Base-by-base conservation (phyloP, 1,139 yeast genomes). In the Zygotorulaspora mrakii region DNA sequence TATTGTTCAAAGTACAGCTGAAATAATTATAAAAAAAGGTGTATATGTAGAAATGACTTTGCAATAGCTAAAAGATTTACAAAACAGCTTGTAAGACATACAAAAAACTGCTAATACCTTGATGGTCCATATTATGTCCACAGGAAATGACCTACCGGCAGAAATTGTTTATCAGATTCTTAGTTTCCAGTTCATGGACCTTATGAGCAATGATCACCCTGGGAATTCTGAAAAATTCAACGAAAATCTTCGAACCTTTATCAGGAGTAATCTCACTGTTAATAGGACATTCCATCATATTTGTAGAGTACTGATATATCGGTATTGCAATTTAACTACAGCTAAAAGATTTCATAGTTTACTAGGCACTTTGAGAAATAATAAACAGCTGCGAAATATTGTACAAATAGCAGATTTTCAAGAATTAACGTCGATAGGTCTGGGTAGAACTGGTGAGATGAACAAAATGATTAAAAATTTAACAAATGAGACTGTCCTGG, bases 391-490 rank as follows among this genome's bases (percentile, higher is more conserved):
- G 31, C 88, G 95, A 5, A 71, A 73, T 43, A 76, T 77, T 52
- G 91, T 85, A 17, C 79, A 81, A 53, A 80, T 82, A 44, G 73
- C 88, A 54, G 96, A 88, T 65, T 88, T 88, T 57, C 85, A 84
- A 56, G 91, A 86, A 48, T 83, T 88, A 59, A 87, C 96, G 0
- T 82, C 94, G 1, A 82, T 89, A 37, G 96, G 96, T 0, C 70
- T 88, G 37, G 96, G 96, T 3, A 70, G 96, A 48, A 84, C 96
- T 0, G 86, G 86, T 6, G 75, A 83, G 51, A 87, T 87, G 95
- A 88, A 85, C 64, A 81, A 78, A 61, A 94, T 85, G 62, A 88
- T 88, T 51, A 94, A 87, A 62, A 85, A 87, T 85, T 87, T 88
- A 31, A 88, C 96, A 0, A 71, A 82, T 33, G 66, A 70, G 20